Evolutionary conservation across 1,284 basidiomycete species (phyloP).

Genomic region (Microbotryum intermedium): DNA sequence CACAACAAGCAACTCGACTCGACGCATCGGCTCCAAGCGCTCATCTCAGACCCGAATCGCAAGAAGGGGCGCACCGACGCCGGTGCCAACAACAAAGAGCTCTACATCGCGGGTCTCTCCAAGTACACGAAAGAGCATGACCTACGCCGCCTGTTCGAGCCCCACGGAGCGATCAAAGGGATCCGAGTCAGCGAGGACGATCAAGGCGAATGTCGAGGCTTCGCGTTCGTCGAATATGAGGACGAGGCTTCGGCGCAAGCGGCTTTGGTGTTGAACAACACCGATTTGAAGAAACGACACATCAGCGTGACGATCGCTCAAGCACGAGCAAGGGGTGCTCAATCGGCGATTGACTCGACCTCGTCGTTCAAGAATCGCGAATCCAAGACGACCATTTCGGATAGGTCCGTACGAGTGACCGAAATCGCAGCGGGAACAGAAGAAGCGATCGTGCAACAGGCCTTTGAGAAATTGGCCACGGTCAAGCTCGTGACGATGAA

Average conservation of each 20-base stretch:
- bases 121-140: slow-evolving; percentile 65
- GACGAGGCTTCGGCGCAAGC: slow-evolving; percentile 63
- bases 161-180: slow-evolving; percentile 67
- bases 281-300: slow-evolving; percentile 70
- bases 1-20: slow-evolving; percentile 65
- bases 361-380: slow-evolving; percentile 6
- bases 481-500: slow-evolving; percentile 54
- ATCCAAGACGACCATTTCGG: slow-evolving; percentile 46
- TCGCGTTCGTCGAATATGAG: slow-evolving; percentile 88
- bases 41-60: slow-evolving; percentile 80
- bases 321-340: slow-evolving; percentile 51
- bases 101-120: slow-evolving; percentile 76
- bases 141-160: slow-evolving; percentile 63
- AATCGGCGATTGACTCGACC: not conserved
- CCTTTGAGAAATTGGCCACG: slow-evolving; percentile 62
- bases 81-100: slow-evolving; percentile 64
- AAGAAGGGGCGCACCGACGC: slow-evolving; percentile 82
- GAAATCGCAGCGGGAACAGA: slow-evolving; percentile 65
- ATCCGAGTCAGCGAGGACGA: slow-evolving; percentile 68
- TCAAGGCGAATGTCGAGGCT: slow-evolving; percentile 66
- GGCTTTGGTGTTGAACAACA: slow-evolving; percentile 69
- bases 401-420: slow-evolving; percentile 57
- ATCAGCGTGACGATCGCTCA: slow-evolving; percentile 77
- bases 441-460: slow-evolving; percentile 81
- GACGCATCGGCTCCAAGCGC: slow-evolving; percentile 49